Conservation (phyloP, 352 stramenopile species). For the Phytophthora sp. region DNA sequence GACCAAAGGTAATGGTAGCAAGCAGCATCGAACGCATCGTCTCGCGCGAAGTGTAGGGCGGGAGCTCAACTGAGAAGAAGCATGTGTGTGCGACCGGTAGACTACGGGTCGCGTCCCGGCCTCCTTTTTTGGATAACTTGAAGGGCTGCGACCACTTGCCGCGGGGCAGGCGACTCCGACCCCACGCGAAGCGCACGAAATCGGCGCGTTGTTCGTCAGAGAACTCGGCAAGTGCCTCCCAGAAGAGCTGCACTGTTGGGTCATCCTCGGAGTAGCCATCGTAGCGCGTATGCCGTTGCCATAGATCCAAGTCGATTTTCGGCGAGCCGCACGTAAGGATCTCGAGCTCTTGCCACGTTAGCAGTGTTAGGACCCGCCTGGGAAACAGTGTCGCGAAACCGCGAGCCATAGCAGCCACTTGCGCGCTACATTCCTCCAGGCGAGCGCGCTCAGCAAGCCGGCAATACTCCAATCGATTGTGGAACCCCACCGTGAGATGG, state of each 20-base stretch:
- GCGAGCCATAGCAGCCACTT: slow-evolving; percentile 78
- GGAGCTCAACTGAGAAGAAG: slow-evolving; percentile 96
- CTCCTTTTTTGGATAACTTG: slow-evolving; percentile 92
- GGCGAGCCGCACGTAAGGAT: slow-evolving; percentile 91
- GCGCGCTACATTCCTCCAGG: slow-evolving; percentile 74
- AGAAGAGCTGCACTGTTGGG: slow-evolving; percentile 89
- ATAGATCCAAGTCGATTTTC: slow-evolving; percentile 91
- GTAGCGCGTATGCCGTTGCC: slow-evolving; percentile 87
- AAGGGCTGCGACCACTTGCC: slow-evolving; percentile 90
- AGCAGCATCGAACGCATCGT: slow-evolving; percentile 92
- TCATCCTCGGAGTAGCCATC: slow-evolving; percentile 89
- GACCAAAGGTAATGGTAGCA: slow-evolving; percentile 94
- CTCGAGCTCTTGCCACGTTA: slow-evolving; percentile 93
- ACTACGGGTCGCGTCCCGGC: slow-evolving; percentile 77
- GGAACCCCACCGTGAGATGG: slow-evolving; percentile 74
- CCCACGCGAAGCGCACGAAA: slow-evolving; percentile 96
- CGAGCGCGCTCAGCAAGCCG: slow-evolving; percentile 78
- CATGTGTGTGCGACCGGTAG: slow-evolving; percentile 95
- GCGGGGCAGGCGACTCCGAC: slow-evolving; percentile 89
- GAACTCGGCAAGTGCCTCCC: slow-evolving; percentile 89
- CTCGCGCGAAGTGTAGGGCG: slow-evolving; percentile 91
- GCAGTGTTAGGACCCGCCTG: slow-evolving; percentile 82
- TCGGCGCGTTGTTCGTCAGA: slow-evolving; percentile 88
- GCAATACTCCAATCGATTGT: slow-evolving; percentile 88
- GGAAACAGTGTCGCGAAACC: slow-evolving; percentile 89